Conservation (phyloP, 208 protist genomes). For the Crithidia acanthocephali region DNA sequence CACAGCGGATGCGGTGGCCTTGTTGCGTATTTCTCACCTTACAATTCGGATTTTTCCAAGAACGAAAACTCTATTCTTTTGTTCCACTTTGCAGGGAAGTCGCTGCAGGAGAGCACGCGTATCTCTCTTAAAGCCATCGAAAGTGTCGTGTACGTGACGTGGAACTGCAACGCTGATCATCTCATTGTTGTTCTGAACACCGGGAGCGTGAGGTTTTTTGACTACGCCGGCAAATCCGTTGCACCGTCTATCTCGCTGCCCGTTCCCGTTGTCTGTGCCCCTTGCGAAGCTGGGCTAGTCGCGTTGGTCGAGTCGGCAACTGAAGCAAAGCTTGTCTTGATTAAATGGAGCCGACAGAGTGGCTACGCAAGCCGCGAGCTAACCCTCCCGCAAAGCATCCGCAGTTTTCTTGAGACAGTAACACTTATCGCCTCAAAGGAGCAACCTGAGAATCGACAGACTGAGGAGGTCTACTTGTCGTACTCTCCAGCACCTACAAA, state of each 20-base stretch:
- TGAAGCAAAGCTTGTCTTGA: constrained; percentile 31
- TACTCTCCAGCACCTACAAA: constrained; percentile 30
- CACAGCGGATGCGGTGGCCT: constrained; percentile 54
- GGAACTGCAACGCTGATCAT: constrained; percentile 66
- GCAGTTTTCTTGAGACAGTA: constrained; percentile 15
- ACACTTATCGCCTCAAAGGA: constrained; percentile 29
- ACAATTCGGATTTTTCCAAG: constrained; percentile 18
- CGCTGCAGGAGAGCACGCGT: background rate
- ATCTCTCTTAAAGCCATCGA: constrained; percentile 48
- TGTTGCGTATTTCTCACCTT: constrained; percentile 49
- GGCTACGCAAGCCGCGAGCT: constrained; percentile 32
- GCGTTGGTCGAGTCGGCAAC: constrained; percentile 29
- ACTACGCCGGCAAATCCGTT: constrained; percentile 44
- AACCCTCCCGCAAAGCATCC: constrained; percentile 30
- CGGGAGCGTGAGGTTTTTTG: constrained; percentile 58
- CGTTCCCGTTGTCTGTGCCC: constrained; percentile 35
- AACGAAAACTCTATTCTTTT: constrained; percentile 37
- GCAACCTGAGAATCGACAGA: constrained; percentile 4
- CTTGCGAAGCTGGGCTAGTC: constrained; percentile 58
- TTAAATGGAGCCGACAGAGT: constrained; percentile 23
- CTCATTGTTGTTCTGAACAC: constrained; percentile 67
- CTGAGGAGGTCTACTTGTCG: constrained; percentile 34
- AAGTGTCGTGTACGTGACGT: constrained; percentile 69
- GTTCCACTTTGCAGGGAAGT: constrained; percentile 30
- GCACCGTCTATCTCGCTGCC: constrained; percentile 39